Evolutionary conservation across 495 filamentous ascomycete species (phyloP).

Genomic region (Penicillium subrubescens): DNA sequence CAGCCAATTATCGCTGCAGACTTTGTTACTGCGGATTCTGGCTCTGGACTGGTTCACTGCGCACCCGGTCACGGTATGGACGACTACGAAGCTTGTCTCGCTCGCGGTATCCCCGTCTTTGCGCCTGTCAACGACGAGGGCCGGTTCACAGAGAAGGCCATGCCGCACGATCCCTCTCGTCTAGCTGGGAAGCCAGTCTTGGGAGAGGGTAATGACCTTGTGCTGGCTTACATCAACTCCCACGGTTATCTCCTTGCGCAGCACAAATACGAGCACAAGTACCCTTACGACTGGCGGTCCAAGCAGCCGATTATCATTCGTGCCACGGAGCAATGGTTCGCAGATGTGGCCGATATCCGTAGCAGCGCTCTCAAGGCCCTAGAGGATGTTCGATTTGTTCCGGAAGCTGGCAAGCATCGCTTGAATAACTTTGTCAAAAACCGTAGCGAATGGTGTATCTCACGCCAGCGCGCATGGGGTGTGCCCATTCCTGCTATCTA

Average conservation of each 20-base stretch:
- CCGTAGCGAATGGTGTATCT: slow-evolving; percentile 97
- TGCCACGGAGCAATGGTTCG: slow-evolving; percentile 97
- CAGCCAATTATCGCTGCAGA: slow-evolving; percentile 77
- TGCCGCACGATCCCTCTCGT: slow-evolving; percentile 61
- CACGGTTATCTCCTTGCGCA: slow-evolving; percentile 59
- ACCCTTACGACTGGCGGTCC: slow-evolving; percentile 96
- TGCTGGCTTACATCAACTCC: slow-evolving; percentile 65
- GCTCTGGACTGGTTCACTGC: slow-evolving; percentile 89
- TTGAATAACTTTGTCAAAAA: slow-evolving; percentile 83
- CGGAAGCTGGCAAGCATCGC: slow-evolving; percentile 67
- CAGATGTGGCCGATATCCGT: slow-evolving; percentile 84
- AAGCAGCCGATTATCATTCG: slow-evolving; percentile 88
- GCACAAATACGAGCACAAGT: slow-evolving; percentile 81
- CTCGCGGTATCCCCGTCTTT: slow-evolving; percentile 64
- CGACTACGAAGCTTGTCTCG: slow-evolving; percentile 82
- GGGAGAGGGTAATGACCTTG: slow-evolving; percentile 63
- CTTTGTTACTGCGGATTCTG: slow-evolving; percentile 85
- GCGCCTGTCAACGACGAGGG: slow-evolving; percentile 84
- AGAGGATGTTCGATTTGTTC: slow-evolving; percentile 74
- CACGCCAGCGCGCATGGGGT: slow-evolving; percentile 95
- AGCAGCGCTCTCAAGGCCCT: slow-evolving; percentile 66
- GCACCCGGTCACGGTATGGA: slow-evolving; percentile 97
- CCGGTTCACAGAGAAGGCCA: slow-evolving; percentile 72
- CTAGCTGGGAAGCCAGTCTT: slow-evolving; percentile 65
- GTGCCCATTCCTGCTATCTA: slow-evolving; percentile 94